Conservation (phyloP, 164 flowering plant species). For the Piper longum region DNA sequence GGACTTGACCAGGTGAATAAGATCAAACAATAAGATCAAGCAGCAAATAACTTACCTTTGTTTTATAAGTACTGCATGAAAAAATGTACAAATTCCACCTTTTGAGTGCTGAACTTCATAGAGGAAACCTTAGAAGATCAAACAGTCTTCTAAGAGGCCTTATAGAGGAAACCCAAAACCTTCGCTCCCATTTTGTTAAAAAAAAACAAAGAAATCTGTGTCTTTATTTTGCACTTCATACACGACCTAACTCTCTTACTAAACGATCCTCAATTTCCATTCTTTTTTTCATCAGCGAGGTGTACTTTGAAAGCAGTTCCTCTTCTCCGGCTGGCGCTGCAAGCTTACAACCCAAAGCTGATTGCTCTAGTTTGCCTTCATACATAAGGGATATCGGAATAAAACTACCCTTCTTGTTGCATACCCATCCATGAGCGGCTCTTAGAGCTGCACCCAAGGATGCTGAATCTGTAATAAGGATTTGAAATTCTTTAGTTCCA, state of each 20-base stretch:
- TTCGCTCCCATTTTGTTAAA: neutral
- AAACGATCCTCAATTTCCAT: conserved; percentile 67
- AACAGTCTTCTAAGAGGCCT: neutral
- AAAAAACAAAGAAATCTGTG: neutral
- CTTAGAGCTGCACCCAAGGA: conserved; percentile 89
- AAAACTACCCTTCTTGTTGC: conserved; percentile 51
- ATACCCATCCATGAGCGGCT: conserved; percentile 96
- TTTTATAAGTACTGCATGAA: too few species aligned
- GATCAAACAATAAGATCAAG: too few species aligned
- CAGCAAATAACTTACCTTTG: too few species aligned
- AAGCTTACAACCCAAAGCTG: conserved; percentile 67
- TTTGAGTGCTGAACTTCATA: too few species aligned
- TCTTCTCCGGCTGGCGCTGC: conserved; percentile 38
- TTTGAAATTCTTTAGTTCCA: neutral
- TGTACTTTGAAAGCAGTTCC: conserved; percentile 40
- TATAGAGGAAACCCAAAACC: neutral
- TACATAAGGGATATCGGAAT: conserved; percentile 64
- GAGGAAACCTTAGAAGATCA: too few species aligned
- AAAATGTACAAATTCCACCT: too few species aligned
- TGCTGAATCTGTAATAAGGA: conserved; percentile 59
- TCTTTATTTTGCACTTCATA: neutral
- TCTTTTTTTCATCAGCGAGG: conserved; percentile 64
- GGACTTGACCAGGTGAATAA: too few species aligned
- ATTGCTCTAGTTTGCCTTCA: conserved; percentile 14
- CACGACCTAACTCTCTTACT: conserved; percentile 55